These are phyloP conservation scores for Fusarium guadeloupense DNA, from an alignment of 2,329 filamentous ascomycete species.

Conservation along the genomic window DNA sequence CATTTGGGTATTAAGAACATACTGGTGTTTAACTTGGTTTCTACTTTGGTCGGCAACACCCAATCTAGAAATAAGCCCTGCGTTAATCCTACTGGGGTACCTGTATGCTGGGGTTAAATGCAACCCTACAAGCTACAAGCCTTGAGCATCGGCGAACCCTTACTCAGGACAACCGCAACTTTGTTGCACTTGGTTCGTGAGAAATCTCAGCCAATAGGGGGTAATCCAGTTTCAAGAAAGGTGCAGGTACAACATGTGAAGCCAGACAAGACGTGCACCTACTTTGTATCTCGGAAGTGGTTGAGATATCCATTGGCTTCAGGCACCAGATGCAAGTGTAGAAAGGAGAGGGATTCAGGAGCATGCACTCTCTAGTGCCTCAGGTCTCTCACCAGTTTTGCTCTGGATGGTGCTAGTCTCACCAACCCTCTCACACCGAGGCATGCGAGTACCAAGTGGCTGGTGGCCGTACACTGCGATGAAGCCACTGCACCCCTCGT, in stretches of 20 bases:
- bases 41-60: conserved; percentile 14
- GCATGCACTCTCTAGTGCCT: neutral
- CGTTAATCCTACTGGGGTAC: conserved; percentile 19
- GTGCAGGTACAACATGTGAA: neutral
- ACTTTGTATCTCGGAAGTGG: neutral
- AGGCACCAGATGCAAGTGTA: neutral
- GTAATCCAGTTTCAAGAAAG: neutral
- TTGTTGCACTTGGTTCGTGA: conserved; percentile 16
- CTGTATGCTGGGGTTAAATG: conserved; percentile 20
- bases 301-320: neutral
- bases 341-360: neutral
- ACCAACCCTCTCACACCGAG: neutral
- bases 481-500: conserved; percentile 16
- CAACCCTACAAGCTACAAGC: conserved; percentile 22
- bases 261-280: neutral
- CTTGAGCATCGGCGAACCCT: conserved; percentile 19
- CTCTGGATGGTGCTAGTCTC: neutral
- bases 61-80: conserved; percentile 27
- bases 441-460: neutral
- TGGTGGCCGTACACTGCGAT: neutral
- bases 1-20: neutral
- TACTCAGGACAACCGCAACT: conserved; percentile 25
- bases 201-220: conserved; percentile 7
- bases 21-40: neutral
- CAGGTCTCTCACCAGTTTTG: neutral